Conservation (phyloP, 352 stramenopile species). For the Phytophthora cactorum region DNA sequence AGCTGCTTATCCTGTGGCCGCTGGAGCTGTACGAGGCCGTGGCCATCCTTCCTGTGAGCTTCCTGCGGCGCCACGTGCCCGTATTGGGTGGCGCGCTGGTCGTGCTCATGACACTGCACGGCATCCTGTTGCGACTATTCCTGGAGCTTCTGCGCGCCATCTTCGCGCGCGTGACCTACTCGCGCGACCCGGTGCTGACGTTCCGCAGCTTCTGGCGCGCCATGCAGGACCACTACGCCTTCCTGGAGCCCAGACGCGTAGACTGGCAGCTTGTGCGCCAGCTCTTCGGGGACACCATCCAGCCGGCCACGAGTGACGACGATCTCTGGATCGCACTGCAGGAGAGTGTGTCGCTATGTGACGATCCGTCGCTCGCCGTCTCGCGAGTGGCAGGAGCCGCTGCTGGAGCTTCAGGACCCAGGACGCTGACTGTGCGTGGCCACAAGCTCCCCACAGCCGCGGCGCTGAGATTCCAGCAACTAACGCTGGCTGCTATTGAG, state of each 20-base stretch:
- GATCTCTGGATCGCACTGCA: slow-evolving; percentile 84
- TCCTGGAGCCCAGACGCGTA: slow-evolving; percentile 49
- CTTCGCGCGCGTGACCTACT: slow-evolving; percentile 75
- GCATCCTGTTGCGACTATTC: slow-evolving; percentile 71
- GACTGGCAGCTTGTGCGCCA: slow-evolving; percentile 78
- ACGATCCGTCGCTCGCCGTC: slow-evolving; percentile 68
- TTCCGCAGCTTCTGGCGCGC: slow-evolving; percentile 77
- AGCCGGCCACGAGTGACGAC: slow-evolving; percentile 68
- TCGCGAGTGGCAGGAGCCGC: slow-evolving; percentile 30
- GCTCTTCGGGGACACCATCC: slow-evolving; percentile 74
- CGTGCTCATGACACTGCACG: slow-evolving; percentile 78
- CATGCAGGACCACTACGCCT: slow-evolving; percentile 77
- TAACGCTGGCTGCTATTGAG: slow-evolving; percentile 55
- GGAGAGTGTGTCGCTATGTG: slow-evolving; percentile 73
- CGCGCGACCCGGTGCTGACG: slow-evolving; percentile 66
- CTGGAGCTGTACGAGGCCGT: slow-evolving; percentile 81
- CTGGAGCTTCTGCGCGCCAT: slow-evolving; percentile 69
- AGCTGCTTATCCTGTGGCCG: slow-evolving; percentile 64
- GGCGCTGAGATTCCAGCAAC: slow-evolving; percentile 42
- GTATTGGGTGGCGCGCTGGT: slow-evolving; percentile 77
- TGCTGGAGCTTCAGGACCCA: slow-evolving; percentile 11
- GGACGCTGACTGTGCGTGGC: slow-evolving; percentile 39
- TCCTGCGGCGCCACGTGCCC: slow-evolving; percentile 77
- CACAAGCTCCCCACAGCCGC: slow-evolving; percentile 39
- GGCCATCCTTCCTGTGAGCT: slow-evolving; percentile 76